Percentiles rank a stretch among this genome's conserved stretches.
phyloP scores from a whole-genome alignment of 2,329 filamentous ascomycete species.

The Cryoendolithus antarcticus region DNA sequence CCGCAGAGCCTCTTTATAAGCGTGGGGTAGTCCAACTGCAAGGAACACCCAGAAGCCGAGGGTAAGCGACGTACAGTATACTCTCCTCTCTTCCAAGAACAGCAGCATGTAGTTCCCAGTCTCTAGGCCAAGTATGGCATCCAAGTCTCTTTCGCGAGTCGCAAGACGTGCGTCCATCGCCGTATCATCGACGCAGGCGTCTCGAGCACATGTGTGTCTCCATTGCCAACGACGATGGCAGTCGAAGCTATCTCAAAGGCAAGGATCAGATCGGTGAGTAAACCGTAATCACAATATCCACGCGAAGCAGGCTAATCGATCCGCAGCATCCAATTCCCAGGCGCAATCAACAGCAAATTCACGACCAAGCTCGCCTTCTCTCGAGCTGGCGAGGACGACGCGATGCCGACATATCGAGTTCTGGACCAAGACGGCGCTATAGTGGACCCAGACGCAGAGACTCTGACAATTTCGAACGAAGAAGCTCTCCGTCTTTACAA shows the following conservation, averaged over 20 bases:
- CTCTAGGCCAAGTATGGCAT: no score
- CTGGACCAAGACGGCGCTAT: slow-evolving; percentile 80
- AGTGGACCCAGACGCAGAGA: slow-evolving; percentile 58
- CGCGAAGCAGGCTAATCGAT: no score
- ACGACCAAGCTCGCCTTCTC: slow-evolving; percentile 69
- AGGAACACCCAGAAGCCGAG: no score
- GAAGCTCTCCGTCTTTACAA: slow-evolving; percentile 51
- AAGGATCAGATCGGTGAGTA: slow-evolving; percentile 48
- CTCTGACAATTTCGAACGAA: slow-evolving; percentile 51
- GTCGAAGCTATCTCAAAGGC: slow-evolving; percentile 42
- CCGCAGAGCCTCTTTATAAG: no score
- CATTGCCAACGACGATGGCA: slow-evolving; percentile 33
- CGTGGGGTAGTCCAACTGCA: no score
- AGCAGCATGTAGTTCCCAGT: no score
- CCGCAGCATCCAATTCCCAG: slow-evolving; percentile 60
- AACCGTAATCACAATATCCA: no score
- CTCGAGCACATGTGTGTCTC: not conserved
- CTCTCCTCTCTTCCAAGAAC: no score
- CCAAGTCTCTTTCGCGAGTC: no score
- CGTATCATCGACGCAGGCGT: no score
- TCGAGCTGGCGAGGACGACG: slow-evolving; percentile 55
- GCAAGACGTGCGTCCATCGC: no score
- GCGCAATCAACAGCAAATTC: slow-evolving; percentile 91
- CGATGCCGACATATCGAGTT: slow-evolving; percentile 82
- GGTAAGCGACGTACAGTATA: no score